phyloP scores from a whole-genome alignment of 495 filamentous ascomycete species.

The Trichoderma parareesei region DNA sequence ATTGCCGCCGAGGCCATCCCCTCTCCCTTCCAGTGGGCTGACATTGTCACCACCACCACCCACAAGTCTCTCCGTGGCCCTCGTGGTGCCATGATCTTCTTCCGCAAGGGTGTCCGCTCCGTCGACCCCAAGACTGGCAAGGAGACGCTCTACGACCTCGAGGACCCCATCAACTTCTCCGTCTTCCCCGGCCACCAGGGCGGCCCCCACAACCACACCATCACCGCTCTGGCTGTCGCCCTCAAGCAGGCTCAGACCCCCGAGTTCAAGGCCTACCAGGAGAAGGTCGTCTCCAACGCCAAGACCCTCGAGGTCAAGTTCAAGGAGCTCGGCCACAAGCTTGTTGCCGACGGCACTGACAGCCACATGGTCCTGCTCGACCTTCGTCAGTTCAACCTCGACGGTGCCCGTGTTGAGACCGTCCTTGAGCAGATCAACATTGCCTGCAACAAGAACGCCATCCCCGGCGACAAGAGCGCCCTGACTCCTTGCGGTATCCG shows the following conservation, averaged over 20 bases:
- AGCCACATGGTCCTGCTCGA: conserved; percentile 98
- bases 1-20: conserved; percentile 91
- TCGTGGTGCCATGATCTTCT: conserved; percentile 99
- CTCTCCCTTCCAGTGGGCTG: conserved; percentile 86
- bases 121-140: conserved; percentile 84
- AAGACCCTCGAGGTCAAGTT: conserved; percentile 78
- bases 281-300: conserved; percentile 86
- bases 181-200: conserved; percentile 99
- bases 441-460: conserved; percentile 98
- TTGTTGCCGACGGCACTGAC: conserved; percentile 95
- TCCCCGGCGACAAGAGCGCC: conserved; percentile 96
- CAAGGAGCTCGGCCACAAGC: conserved; percentile 77
- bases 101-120: conserved; percentile 88
- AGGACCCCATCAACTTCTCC: conserved; percentile 95
- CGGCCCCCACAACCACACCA: conserved; percentile 99
- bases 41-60: conserved; percentile 97
- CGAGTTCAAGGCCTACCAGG: conserved; percentile 94
- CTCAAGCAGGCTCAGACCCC: conserved; percentile 88
- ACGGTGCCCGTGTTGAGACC: conserved; percentile 93
- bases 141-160: conserved; percentile 86
- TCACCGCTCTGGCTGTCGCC: conserved; percentile 94
- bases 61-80: conserved; percentile 99
- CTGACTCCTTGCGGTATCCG: conserved; percentile 91
- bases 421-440: conserved; percentile 97
- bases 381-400: conserved; percentile 67